A percentile compares a stretch with the other conserved stretches of the same genome.
Evolutionary conservation across 140 eudicot species (phyloP).

Genomic region (Flaveria floridana): DNA sequence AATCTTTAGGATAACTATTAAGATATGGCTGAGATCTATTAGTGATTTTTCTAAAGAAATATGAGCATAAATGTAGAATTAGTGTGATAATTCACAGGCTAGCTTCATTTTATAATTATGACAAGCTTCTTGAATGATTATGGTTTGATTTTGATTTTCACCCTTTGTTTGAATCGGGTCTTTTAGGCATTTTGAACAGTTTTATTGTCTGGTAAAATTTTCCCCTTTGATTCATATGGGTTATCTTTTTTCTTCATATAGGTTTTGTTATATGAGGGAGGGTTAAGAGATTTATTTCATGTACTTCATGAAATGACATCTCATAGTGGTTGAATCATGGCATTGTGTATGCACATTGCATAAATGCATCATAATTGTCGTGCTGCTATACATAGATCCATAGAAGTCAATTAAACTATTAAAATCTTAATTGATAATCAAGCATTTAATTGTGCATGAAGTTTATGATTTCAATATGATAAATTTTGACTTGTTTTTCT

Average conservation of each 20-base stretch:
- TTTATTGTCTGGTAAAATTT: too few relatives aligned
- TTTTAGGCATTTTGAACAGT: too few relatives aligned
- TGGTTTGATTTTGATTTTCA: too few relatives aligned
- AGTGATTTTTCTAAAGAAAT: not conserved
- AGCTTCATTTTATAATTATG: too few relatives aligned
- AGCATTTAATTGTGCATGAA: not conserved
- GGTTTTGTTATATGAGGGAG: too few relatives aligned
- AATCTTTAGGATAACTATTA: slow-evolving; percentile 11
- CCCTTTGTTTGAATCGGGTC: not conserved
- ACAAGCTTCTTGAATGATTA: too few relatives aligned
- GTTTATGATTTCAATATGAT: slow-evolving; percentile 9
- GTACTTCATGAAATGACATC: too few relatives aligned
- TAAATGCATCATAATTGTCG: slow-evolving; percentile 3
- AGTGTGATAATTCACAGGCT: not conserved
- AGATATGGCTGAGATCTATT: slow-evolving; percentile 7
- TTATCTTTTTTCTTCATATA: too few relatives aligned
- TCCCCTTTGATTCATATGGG: too few relatives aligned
- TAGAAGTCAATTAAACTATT: slow-evolving; percentile 16
- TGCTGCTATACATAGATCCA: slow-evolving; percentile 4
- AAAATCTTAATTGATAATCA: slow-evolving; percentile 1
- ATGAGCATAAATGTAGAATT: not conserved
- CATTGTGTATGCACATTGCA: slow-evolving; percentile 14
- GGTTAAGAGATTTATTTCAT: too few relatives aligned
- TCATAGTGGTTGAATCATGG: slow-evolving; percentile 22
- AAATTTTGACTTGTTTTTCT: slow-evolving; percentile 19